phyloP scores from a whole-genome alignment of 495 filamentous ascomycete genomes.

The Pseudotulostoma volvatum region DNA sequence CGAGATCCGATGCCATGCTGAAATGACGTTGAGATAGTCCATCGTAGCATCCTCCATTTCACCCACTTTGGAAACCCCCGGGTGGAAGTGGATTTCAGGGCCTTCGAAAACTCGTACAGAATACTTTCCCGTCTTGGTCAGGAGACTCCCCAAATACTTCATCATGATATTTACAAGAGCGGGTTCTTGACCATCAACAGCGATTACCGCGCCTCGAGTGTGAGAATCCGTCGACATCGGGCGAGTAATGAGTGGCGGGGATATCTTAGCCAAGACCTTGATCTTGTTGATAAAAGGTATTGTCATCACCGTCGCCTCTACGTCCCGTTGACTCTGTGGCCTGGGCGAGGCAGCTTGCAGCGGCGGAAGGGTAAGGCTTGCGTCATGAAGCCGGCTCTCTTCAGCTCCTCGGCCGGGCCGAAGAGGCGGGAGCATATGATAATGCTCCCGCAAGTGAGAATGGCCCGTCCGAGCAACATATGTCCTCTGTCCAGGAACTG shows the following conservation, averaged over 20 bases:
- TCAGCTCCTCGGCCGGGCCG: constrained; percentile 13
- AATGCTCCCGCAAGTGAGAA: constrained; percentile 14
- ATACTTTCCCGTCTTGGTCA: constrained; percentile 42
- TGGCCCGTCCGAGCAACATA: constrained; percentile 19
- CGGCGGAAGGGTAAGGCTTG: constrained; percentile 41
- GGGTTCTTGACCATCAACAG: constrained; percentile 57
- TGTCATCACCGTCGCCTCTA: constrained; percentile 58
- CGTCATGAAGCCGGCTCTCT: constrained; percentile 17
- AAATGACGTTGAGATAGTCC: constrained; percentile 53
- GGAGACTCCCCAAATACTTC: constrained; percentile 41
- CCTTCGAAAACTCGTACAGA: constrained; percentile 34
- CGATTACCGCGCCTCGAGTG: constrained; percentile 57
- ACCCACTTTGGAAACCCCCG: constrained; percentile 15
- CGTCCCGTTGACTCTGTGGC: constrained; percentile 19
- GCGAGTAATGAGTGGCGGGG: constrained; percentile 42
- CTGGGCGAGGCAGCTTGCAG: constrained; percentile 29
- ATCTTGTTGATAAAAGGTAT: constrained; percentile 57
- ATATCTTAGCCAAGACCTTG: constrained; percentile 48
- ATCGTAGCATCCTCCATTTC: constrained; percentile 33
- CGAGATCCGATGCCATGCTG: constrained; percentile 53
- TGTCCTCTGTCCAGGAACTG: constrained; percentile 13
- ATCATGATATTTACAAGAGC: constrained; percentile 37
- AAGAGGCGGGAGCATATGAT: constrained; percentile 24
- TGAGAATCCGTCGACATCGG: constrained; percentile 13
- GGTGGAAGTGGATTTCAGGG: constrained; percentile 26